Conservation (phyloP, 1,139 yeast species). For the Lodderomyces parapsilosis region DNA sequence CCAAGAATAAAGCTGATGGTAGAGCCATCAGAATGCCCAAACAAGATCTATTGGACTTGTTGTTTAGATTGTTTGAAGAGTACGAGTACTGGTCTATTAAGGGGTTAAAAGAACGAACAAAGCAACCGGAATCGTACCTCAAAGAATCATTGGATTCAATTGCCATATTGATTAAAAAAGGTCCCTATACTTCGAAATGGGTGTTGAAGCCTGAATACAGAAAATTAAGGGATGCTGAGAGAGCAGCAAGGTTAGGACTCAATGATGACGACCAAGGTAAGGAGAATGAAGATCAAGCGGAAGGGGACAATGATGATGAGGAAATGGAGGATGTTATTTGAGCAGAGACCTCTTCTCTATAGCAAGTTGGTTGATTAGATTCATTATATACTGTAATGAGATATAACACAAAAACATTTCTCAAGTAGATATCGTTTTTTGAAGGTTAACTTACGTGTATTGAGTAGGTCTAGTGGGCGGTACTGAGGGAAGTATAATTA, state of each 20-base stretch:
- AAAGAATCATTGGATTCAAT: slow-evolving; percentile 89
- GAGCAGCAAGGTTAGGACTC: slow-evolving; percentile 61
- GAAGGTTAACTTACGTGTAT: too few species aligned
- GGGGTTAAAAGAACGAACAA: slow-evolving; percentile 89
- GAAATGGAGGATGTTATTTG: slow-evolving; percentile 40
- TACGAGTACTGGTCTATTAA: slow-evolving; percentile 96
- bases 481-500: too few species aligned
- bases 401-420: not conserved
- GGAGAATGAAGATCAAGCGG: slow-evolving; percentile 38
- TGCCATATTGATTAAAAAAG: slow-evolving; percentile 87
- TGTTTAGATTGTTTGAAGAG: slow-evolving; percentile 88
- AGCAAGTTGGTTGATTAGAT: not conserved
- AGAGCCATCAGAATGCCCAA: slow-evolving; percentile 94
- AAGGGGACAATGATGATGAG: slow-evolving; percentile 38
- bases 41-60: slow-evolving; percentile 82
- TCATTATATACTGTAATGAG: not conserved
- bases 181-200: slow-evolving; percentile 93
- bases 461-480: too few species aligned
- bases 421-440: too few species aligned
- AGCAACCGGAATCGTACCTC: slow-evolving; percentile 92
- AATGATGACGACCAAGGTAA: slow-evolving; percentile 31
- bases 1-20: slow-evolving; percentile 56
- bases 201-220: slow-evolving; percentile 88
- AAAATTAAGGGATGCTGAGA: slow-evolving; percentile 73
- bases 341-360: not conserved